Evolutionary conservation across 208 protist species (phyloP).

Genomic region (Crithidia thermophila): DNA sequence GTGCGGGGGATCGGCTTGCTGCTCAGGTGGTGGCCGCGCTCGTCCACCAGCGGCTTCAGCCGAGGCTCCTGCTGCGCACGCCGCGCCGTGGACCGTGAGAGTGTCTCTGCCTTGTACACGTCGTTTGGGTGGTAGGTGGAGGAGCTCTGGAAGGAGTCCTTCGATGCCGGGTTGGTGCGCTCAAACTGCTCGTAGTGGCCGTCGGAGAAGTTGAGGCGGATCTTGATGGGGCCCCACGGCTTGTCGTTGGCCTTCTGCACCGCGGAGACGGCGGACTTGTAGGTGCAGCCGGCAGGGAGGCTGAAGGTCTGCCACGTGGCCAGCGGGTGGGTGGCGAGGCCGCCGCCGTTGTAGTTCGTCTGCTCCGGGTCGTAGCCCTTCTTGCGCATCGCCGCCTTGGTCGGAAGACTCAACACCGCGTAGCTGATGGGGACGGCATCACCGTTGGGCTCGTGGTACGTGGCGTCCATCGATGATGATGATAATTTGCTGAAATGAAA

Average conservation of each 20-base stretch:
- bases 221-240: slow-evolving; percentile 76
- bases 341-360: slow-evolving; percentile 50
- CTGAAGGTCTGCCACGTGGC: slow-evolving; percentile 69
- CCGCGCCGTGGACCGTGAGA: slow-evolving; percentile 34
- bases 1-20: slow-evolving; percentile 49
- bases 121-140: slow-evolving; percentile 73
- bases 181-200: slow-evolving; percentile 71
- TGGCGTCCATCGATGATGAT: slow-evolving; percentile 46
- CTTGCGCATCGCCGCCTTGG: slow-evolving; percentile 66
- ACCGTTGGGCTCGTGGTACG: slow-evolving; percentile 47
- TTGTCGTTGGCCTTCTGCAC: slow-evolving; percentile 74
- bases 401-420: slow-evolving; percentile 65
- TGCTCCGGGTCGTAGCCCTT: slow-evolving; percentile 73
- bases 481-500: background rate
- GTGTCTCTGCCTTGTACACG: slow-evolving; percentile 57
- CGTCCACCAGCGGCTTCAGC: slow-evolving; percentile 62
- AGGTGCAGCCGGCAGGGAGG: slow-evolving; percentile 53
- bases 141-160: slow-evolving; percentile 49
- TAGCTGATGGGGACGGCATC: slow-evolving; percentile 72
- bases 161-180: slow-evolving; percentile 53
- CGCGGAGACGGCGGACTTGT: slow-evolving; percentile 69
- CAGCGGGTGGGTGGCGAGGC: slow-evolving; percentile 68
- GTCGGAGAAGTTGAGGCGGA: slow-evolving; percentile 77
- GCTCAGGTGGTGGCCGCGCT: slow-evolving; percentile 59
- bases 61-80: slow-evolving; percentile 47